Base-by-base conservation (phyloP, 2,329 filamentous ascomycete genomes). In the Raffaelea ambrosiae region DNA sequence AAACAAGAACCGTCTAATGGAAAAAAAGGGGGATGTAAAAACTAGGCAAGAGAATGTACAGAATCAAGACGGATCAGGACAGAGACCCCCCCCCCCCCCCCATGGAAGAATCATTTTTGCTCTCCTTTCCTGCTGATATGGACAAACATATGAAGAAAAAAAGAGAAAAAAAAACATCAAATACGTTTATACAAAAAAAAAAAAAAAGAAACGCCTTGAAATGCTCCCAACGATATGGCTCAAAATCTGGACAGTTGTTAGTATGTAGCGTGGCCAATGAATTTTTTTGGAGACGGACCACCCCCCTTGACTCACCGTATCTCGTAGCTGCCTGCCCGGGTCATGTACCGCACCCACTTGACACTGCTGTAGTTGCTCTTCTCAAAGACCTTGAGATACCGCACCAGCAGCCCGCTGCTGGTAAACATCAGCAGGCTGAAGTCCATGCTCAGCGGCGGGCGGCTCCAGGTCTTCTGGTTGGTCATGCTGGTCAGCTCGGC, bases 291-390 rank as follows among this genome's bases (percentile, higher is more conserved):
- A 7, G 26, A 29, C 26, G 26, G 26, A 29, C 26, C 26, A 29
- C 26, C 7, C 13, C 26, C 13, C 13, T 29, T 29, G 22, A 49
- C 47, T n/a, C 29, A 94, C 84, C 89, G 77, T 63, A 98, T 95
- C 70, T 98, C 93, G 66, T 98, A 98, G 66, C 89, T 96, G 23
- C 93, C 93, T 16, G 91, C 93, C 56, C 91, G 82, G 18, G 93
- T 98, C 93, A 98, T 97, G 67, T 98, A 98, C 58, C 93, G 76
- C 58, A 98, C 93, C 93, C 93, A 98, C 68, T 98, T 98, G 43
- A 98, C 93, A 62, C 89, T 95, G 53, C 87, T 94, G 65, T 98
- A 98, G 67, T 97, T 97, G 67, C 81, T 93, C 81, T 98, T 98
- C 72, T 98, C 93, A 70, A 98, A 98, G 2, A 98, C 93, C 70